Evolutionary conservation across 2,329 filamentous ascomycete species (phyloP), one percentile per base, ranked within the genome.

Genomic region (Xylaria multiplex): DNA sequence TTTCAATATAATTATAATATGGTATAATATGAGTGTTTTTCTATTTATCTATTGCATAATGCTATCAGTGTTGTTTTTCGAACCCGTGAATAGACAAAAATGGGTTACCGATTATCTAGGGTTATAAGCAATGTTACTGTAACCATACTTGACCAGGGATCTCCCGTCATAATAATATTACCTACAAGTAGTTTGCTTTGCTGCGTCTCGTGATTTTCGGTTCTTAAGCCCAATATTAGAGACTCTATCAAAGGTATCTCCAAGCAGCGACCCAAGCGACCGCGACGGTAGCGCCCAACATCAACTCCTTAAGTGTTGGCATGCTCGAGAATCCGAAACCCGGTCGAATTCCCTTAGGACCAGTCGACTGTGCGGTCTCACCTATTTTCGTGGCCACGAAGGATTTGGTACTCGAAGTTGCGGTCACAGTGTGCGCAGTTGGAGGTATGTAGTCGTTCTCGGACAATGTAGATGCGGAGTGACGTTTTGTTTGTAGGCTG

Each of bases 261-360:
- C 53, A 55, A 45, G 24, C 9, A 6, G 53, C 53, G 13, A 45
- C 19, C 37, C 53, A 55, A 11, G 53, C 53, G 22, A 45, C 7
- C 19, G 16, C 22, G 8, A 56, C 32, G 16, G 19, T 8, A 32
- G 16, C 52, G 24, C 43, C 32, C 13, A 56, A 24, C 16, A 19
- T 22, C 5, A 50, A 14, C 30, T n/a, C 35, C 24, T 56, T 43
- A 32, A 62, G 27, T 7, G 35, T 24, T 14, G 37, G 53, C 22
- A 55, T 30, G 37, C 53, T 56, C 27, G 59, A 49, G 35, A 56
- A 46, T n/a, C 42, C 49, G 24, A 40, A 40, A 27, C 52, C 52
- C 30, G 52, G 27, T 4, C 32, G 52, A 13, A 46, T 48, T 48
- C 40, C 49, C n/a, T 19, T 56, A 2, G 53, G 42, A 4, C 50